Evolutionary conservation across 805 yeast species (phyloP), one percentile per base, ranked within the genome.

Genomic region (Monosporozyma servazzii): DNA sequence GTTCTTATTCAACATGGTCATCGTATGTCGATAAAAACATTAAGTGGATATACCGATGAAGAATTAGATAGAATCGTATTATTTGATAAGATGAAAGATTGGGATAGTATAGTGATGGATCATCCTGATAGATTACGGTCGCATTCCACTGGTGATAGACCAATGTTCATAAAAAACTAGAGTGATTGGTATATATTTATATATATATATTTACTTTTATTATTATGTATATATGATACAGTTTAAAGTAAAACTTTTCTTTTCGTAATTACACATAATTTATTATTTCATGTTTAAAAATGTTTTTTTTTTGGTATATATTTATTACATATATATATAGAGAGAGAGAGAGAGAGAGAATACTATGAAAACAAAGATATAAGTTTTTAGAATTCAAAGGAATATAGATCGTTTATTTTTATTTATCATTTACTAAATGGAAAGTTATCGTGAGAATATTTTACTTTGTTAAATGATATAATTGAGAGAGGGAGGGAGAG

Each of bases 111-210:
- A 48, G 95, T 90, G 27, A 72, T 93, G 63, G 96, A 93, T 63
- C 96, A 88, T 61, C 89, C 93, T 1, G 96, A 88, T 64, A 78
- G 93, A 61, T 72, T 81, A 42, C 76, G 82, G n/a, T 75, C 82
- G 53, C 75, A 78, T 50, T 74, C 71, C 5, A 62, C 77, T 7
- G 74, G 73, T 54, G 82, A 79, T 61, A 76, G 82, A 51, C 82
- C 86, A 20, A 82, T 82, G 66, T 75, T 76, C 47, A 80, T 81
- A 52, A 79, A 76, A 62, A 72, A 66, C 52, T 64, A 52, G 54
- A 31, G 31, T 25, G 18, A 5, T 13, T 8, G 8, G 2, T n/a
- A 37, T 8, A 17, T 27, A n/a, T 18, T 13, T 20, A 18, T 18
- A 18, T 39, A 39, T 18, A 39, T 39, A 37, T 20, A 39, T 39